Base-by-base conservation (phyloP, 495 filamentous ascomycete species). In the Neurospora sp. region DNA sequence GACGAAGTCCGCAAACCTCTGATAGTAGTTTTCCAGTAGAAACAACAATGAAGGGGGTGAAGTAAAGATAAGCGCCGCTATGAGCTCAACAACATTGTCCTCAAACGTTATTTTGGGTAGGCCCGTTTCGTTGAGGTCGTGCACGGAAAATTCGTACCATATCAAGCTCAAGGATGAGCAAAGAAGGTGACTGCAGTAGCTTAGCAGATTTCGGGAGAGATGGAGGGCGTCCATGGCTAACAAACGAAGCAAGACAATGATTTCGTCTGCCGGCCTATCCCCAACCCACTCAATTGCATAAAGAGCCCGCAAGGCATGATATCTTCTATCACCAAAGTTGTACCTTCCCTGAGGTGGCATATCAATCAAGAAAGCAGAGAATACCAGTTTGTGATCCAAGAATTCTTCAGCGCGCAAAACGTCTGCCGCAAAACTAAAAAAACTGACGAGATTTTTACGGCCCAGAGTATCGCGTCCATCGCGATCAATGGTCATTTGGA, bases 341-440 rank as follows among this genome's bases (percentile, higher is more conserved):
- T 0, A 6, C 35, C 0, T 35, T 35, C 35, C 35, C 35, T 7
- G 0, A 5, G 3, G 1, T 16, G 42, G 7, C 3, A 20, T 11
- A 48, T 20, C 1, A 1, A 20, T 3, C 9, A 48, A 1, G n/a
- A 48, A 11, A 11, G 20, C 20, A 10, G 18, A 1, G 0, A 10
- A 46, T 20, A 10, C 42, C 8, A 46, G 8, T 3, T 1, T n/a
- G 3, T 3, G 18, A 20, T 46, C 18, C 42, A 46, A 20, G 18
- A 9, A 20, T 4, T 46, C 42, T 10, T 46, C 18, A 18, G 0
- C 2, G 7, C 3, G 42, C 42, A 44, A 44, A 3, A 44, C 6
- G 0, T 7, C 5, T 35, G 2, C 0, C 35, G 0, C 41, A 18
- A 44, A n/a, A 0, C 1, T 0, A 3, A 7, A 22, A 11, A 5